These are phyloP conservation scores for Epichloe uncinata DNA, from an alignment of 2,329 filamentous ascomycete genomes.

Conservation along the genomic window DNA sequence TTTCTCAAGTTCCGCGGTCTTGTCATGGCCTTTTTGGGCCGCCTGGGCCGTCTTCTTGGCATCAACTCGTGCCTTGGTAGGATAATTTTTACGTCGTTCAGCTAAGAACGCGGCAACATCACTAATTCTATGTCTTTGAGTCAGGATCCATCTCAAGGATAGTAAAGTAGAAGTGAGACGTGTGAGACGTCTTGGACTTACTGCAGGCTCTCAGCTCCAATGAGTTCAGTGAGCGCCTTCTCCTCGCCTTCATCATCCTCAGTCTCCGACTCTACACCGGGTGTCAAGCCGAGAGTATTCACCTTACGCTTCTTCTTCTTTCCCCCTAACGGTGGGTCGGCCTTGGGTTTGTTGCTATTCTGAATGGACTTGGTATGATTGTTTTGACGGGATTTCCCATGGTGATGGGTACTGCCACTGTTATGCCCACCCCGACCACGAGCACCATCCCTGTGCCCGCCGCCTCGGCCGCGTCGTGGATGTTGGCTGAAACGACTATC, in stretches of 20 bases:
- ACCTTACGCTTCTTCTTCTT: slow-evolving; percentile 62
- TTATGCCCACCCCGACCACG: slow-evolving; percentile 29
- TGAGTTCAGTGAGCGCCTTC: slow-evolving; percentile 44
- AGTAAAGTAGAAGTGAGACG: background rate
- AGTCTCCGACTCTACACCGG: slow-evolving; percentile 47
- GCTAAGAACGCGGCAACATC: slow-evolving; percentile 72
- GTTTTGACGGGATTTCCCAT: slow-evolving; percentile 29
- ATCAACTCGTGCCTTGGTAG: slow-evolving; percentile 58
- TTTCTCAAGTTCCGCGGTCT: slow-evolving; percentile 46
- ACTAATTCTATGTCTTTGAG: slow-evolving; percentile 30
- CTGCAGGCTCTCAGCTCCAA: slow-evolving; percentile 42
- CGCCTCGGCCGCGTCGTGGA: slow-evolving; percentile 22
- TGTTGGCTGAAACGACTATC: slow-evolving; percentile 23
- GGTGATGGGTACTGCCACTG: slow-evolving; percentile 14
- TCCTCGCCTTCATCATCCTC: slow-evolving; percentile 62
- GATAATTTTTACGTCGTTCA: slow-evolving; percentile 68
- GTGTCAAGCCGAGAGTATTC: slow-evolving; percentile 59
- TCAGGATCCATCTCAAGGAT: background rate
- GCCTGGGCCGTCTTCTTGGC: slow-evolving; percentile 43
- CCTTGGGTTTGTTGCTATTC: slow-evolving; percentile 14
- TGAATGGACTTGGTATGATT: slow-evolving; percentile 15
- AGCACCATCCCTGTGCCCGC: slow-evolving; percentile 21
- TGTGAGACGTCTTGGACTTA: slow-evolving; percentile 22
- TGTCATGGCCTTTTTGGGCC: slow-evolving; percentile 38
- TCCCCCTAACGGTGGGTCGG: slow-evolving; percentile 32